Evolutionary conservation across 768 basidiomycete species (phyloP).

Genomic region (Kwoniella heveanensis): DNA sequence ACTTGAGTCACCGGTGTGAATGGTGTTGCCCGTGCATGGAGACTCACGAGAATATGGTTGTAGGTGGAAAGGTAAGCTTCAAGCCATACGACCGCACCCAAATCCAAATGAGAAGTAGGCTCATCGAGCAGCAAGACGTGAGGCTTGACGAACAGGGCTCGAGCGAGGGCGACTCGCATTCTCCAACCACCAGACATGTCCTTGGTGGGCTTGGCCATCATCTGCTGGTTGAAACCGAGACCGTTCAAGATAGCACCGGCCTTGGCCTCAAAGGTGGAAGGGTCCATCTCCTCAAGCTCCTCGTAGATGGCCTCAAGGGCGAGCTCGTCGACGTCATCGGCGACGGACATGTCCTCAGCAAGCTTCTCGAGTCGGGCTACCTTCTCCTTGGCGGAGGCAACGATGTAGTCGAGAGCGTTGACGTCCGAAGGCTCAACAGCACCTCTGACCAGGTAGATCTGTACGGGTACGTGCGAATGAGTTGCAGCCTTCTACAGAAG

Average conservation of each 20-base stretch:
- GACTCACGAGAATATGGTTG: conserved; percentile 83
- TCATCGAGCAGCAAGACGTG: conserved; percentile 93
- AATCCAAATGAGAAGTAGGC: conserved; percentile 73
- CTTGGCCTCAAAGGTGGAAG: conserved; percentile 90
- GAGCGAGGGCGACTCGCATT: conserved; percentile 95
- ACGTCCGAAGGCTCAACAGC: conserved; percentile 94
- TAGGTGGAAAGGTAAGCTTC: conserved; percentile 97
- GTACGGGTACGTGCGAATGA: too few species aligned
- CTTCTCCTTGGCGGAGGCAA: conserved; percentile 87
- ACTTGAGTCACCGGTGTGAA: neutral
- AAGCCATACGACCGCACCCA: conserved; percentile 97
- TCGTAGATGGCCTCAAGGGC: conserved; percentile 89
- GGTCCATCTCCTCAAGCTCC: conserved; percentile 95
- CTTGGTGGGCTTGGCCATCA: conserved; percentile 97
- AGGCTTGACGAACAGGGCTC: conserved; percentile 94
- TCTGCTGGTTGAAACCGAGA: conserved; percentile 82
- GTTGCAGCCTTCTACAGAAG: too few species aligned
- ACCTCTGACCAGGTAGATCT: conserved; percentile 89
- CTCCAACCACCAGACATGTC: conserved; percentile 99
- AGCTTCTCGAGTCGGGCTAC: conserved; percentile 88
- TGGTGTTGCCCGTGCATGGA: too few species aligned
- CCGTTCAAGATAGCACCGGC: conserved; percentile 96
- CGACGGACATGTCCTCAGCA: conserved; percentile 89
- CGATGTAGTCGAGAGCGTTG: conserved; percentile 96
- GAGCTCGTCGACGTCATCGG: conserved; percentile 82